Conservation (phyloP, 116 monocot species). For the Iris pallida region DNA sequence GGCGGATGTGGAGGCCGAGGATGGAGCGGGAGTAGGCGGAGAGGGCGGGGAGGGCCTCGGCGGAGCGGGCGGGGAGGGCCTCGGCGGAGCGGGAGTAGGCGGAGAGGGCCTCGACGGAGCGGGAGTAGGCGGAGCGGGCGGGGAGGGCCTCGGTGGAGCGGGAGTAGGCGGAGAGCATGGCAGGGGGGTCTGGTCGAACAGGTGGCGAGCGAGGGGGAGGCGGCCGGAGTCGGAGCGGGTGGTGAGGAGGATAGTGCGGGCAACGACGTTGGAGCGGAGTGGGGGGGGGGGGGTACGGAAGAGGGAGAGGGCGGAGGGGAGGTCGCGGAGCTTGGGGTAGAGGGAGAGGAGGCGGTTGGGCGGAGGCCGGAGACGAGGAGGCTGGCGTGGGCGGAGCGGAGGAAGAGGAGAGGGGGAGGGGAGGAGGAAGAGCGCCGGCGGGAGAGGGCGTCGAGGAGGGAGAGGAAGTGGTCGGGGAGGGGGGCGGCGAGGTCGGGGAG, state of each 20-base stretch:
- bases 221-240: slow-evolving; percentile 42
- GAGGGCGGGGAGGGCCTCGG: slow-evolving; percentile 64
- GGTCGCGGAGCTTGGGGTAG: slow-evolving; percentile 52
- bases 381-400: slow-evolving; percentile 41
- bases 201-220: slow-evolving; percentile 30
- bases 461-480: slow-evolving; percentile 20
- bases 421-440: not conserved
- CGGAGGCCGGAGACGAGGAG: slow-evolving; percentile 52
- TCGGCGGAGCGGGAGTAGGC: too few relatives aligned
- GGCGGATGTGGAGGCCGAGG: slow-evolving; percentile 1
- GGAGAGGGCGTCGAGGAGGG: slow-evolving; percentile 13
- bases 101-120: too few relatives aligned
- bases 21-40: slow-evolving; percentile 43
- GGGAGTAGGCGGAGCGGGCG: slow-evolving; percentile 37
- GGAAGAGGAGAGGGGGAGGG: slow-evolving; percentile 20
- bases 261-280: slow-evolving; percentile 31
- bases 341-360: slow-evolving; percentile 72
- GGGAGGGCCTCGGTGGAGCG: slow-evolving; percentile 27
- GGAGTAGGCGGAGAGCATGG: slow-evolving; percentile 76
- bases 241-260: slow-evolving; percentile 57
- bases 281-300: slow-evolving; percentile 27
- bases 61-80: slow-evolving; percentile 37
- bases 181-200: slow-evolving; percentile 49
- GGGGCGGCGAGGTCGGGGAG: too few relatives aligned
- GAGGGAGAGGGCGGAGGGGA: slow-evolving; percentile 56